phyloP scores from a whole-genome alignment of 129 eudicot genomes.

The Saposhnikovia divaricata region DNA sequence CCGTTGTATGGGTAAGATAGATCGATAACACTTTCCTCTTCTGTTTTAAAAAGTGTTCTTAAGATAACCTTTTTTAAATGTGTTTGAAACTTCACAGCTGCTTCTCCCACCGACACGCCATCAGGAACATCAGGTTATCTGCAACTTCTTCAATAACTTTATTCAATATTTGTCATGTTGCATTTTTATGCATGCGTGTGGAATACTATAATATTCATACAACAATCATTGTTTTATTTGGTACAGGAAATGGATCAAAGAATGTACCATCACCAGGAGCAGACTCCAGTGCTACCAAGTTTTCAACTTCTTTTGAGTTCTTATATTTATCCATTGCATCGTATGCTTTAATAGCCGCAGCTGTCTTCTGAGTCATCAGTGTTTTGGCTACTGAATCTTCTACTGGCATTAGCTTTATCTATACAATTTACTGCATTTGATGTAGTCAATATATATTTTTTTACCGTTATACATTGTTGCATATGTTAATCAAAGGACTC shows the following conservation, averaged over 20 bases:
- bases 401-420: background rate
- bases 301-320: constrained; percentile 24
- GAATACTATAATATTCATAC: background rate
- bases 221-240: background rate
- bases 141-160: background rate
- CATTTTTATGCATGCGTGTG: background rate
- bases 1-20: constrained; percentile 41
- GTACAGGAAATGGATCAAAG: constrained; percentile 43
- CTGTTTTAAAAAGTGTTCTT: background rate
- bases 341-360: constrained; percentile 15
- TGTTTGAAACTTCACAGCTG: background rate
- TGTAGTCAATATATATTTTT: background rate
- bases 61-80: background rate
- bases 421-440: background rate
- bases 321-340: constrained; percentile 20
- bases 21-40: background rate
- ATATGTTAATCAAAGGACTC: background rate
- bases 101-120: constrained; percentile 4
- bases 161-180: background rate
- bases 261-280: constrained; percentile 42
- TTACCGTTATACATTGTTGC: background rate
- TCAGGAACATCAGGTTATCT: constrained; percentile 12
- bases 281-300: constrained; percentile 23
- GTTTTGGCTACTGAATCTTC: background rate
- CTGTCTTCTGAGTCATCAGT: constrained; percentile 12